Base-by-base conservation (phyloP, 345 rosid genomes). In the Gossypium raimondii region DNA sequence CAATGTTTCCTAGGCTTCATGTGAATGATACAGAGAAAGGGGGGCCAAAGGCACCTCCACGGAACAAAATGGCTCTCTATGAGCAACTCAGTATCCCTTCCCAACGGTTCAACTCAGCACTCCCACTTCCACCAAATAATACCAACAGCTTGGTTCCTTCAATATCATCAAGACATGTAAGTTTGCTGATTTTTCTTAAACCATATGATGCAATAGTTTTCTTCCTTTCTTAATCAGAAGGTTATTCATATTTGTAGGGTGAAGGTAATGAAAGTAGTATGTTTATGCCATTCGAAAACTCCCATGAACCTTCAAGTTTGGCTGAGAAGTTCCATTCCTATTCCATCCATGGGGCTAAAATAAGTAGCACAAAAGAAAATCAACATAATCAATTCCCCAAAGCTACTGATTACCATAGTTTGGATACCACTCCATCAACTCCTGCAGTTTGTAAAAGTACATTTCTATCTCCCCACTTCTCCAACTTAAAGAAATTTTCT, bases 41-140 rank as follows among this genome's bases (percentile, higher is more conserved):
- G 56, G 89, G 92, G 27, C 86, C 87, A 56, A 89, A 88, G 73
- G 88, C 89, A 38, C 92, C 97, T 78, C 92, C 93, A 43, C 84
- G 92, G 79, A 91, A 89, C 79, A 87, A 91, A 78, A 89, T 91
- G 93, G 93, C 97, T 77, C 86, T 87, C 55, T 89, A 89, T 76
- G 93, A 89, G 57, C 92, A 87, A 70, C 79, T 91, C 44, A 84
- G 88, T 73, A 61, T 89, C 22, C 93, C 97, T 74, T 83, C 88
- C 55, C 89, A 84, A 45, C 81, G 86, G 79, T 75, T 75, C 20
- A 63, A 73, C 70, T 59, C 83, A 25, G 84, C 77, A 74, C 75
- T 34, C 41, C 41, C 86, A 64, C 70, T 74, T 77, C 85, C 75
- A n/a, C 79, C 79, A 13, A 70, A 65, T 63, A 69, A 73, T 29